Evolutionary conservation across 1,139 yeast species (phyloP), one percentile per base, ranked within the genome.

Genomic region (Candida labiduridarum): DNA sequence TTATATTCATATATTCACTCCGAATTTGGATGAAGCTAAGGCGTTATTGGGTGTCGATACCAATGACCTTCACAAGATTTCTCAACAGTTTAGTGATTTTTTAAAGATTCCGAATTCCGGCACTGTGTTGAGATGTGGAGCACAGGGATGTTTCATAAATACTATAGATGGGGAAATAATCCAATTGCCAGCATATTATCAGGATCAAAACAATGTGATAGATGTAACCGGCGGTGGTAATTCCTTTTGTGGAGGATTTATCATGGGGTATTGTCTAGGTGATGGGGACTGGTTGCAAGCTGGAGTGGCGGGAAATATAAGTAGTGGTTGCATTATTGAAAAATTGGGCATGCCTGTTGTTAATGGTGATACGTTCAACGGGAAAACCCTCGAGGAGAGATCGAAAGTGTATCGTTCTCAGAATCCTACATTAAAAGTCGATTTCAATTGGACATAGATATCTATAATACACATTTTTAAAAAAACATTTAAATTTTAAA

Each of bases 201-300:
- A 66, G 43, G 72, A 66, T 52, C 79, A 73, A 52, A 56, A 59
- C 2, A 66, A 68, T 34, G 94, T 91, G 1, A 69, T 83, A 2
- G 98, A 92, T 64, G 96, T 96, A 0, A 92, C 97, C 0, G 98
- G 98, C 0, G 97, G 96, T 2, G 98, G 98, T 0, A 92, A 92
- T 63, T 77, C 95, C 0, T 91, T 87, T 65, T 82, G 94, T 52
- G 97, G 97, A 0, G 96, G 87, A 0, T 83, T 89, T 59, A 78
- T 86, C 11, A 73, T 85, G 5, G 95, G 85, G 0, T 81, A 78
- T 54, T 67, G 71, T 1, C 61, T 84, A 41, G 71, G 80, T 31
- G 53, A 60, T 1, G 73, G 78, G 0, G 80, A 87, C 62, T 72
- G 87, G 72, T 61, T 67, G 0, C 61, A 72, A 2, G 90, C 85